Evolutionary conservation across 2,329 filamentous ascomycete species (phyloP), one percentile per base, ranked within the genome.

Genomic region (Torrubiellomyces zombiae): DNA sequence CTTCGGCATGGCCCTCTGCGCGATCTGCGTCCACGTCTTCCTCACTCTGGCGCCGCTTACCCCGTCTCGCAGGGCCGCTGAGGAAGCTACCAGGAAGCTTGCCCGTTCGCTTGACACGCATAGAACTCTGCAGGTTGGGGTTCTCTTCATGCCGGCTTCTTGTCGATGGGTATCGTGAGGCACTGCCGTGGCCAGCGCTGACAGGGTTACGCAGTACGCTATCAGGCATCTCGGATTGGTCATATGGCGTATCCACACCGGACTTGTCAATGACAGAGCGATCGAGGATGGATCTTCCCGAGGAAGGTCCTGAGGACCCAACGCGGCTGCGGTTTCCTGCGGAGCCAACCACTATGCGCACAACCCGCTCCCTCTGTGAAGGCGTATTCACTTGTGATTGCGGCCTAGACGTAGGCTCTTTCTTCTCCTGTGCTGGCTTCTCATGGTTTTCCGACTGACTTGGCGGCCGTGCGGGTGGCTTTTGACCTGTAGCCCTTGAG

Each of bases 11-110:
- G n/a, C n/a, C n/a, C n/a, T n/a, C n/a, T n/a, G n/a, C n/a, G n/a
- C n/a, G n/a, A 17, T 57, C 47, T 2, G 29, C 47, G 28, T 63
- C 63, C 5, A 45, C 65, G 19, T 76, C 72, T 33, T 80, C 75
- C 33, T 77, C 73, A 38, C 73, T 78, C 38, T 64, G 64, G 29
- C 70, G 58, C 34, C 73, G 62, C 32, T 77, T 65, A 14, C 79
- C 81, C 36, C 82, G 63, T 27, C 81, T 67, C 12, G 81, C 78
- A 15, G 81, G 81, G 1, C 78, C 80, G 37, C 78, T 82, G 13
- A 89, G 56, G 36, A 86, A 85, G 31, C 70, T 76, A 1, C 80
- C 81, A 3, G 75, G 68, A 6, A 76, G 60, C 47, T 80, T 79
- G 10, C 75, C 75, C 9, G 81, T 67, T 32, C 79, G 63, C 51